Evolutionary conservation across 257 asterid species (phyloP), one percentile per base, ranked within the genome.

Genomic region (Solanum appendiculatum): DNA sequence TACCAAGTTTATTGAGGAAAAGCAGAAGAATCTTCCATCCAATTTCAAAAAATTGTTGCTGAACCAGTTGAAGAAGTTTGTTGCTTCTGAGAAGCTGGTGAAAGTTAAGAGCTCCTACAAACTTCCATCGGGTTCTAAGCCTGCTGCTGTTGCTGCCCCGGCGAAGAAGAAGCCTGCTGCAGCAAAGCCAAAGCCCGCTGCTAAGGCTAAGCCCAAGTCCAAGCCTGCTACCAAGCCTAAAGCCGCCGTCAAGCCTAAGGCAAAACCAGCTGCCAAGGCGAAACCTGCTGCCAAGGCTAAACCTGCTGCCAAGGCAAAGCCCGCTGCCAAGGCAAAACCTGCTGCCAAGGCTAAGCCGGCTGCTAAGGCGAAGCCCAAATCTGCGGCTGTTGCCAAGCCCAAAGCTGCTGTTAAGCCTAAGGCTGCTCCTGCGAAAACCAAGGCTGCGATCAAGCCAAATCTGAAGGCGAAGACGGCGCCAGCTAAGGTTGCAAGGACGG

Each of bases 21-120:
- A 95, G 87, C 95, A 96, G 81, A 94, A 93, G 86, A 89, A 39
- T 70, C 93, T 96, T n/a, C 98, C 98, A 2, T 15, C 93, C 6
- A 96, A 96, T 89, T 96, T 96, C 86, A 94, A 85, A 87, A 96
- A 93, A 92, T 85, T 94, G 7, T 87, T 96, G 86, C 90, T 94
- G 2, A 86, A 88, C 78, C 98, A 96, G 42, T 88, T 95, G 95
- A 94, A 70, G 94, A 96, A 93, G 90, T 83, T 93, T 2, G 99
- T 94, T 10, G 93, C 93, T 3, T 87, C 90, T 66, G 95, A 46
- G 2, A 96, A 95, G 91, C 93, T 96, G 16, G 94, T 90, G 9
- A 96, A 94, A 23, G 92, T 95, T 3, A 96, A 95, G 89, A 90
- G 56, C 83, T 95, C 98, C 7, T 96, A 84, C 85, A 96, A 96